Conservation (phyloP, 768 basidiomycete species). For the Trametes maxima region DNA sequence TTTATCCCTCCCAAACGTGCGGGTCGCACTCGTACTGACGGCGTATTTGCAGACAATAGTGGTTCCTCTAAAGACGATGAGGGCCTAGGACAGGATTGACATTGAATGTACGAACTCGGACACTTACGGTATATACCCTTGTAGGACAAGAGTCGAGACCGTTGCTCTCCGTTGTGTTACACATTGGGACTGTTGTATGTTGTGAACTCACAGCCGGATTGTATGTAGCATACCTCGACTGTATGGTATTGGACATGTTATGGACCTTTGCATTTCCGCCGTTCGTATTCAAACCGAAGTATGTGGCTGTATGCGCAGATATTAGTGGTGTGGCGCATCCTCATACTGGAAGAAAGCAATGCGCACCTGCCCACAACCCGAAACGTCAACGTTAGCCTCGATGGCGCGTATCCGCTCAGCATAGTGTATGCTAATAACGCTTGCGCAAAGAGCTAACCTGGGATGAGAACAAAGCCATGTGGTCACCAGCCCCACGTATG, state of each 20-base stretch:
- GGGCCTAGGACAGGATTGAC: background rate
- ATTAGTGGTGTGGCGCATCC: no score
- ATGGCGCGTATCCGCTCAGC: no score
- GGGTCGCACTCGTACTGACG: background rate
- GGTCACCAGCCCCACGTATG: no score
- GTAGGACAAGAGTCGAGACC: background rate
- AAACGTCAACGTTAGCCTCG: no score
- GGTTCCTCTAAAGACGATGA: background rate
- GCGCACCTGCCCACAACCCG: no score
- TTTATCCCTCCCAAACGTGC: background rate
- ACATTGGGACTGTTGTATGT: background rate
- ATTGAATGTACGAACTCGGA: background rate
- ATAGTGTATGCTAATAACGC: no score
- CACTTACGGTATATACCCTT: background rate
- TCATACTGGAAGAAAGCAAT: no score
- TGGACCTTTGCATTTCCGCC: background rate
- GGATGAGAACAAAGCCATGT: no score
- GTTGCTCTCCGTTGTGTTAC: background rate
- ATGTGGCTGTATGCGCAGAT: no score
- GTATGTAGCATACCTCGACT: conserved; percentile 1
- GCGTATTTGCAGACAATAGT: background rate
- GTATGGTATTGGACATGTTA: background rate
- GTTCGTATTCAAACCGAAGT: no score
- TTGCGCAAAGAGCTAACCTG: no score
- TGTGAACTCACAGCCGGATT: background rate